These are phyloP conservation scores for Dipteronia dyeriana DNA, from an alignment of 345 rosid genomes.

Conservation along the genomic window DNA sequence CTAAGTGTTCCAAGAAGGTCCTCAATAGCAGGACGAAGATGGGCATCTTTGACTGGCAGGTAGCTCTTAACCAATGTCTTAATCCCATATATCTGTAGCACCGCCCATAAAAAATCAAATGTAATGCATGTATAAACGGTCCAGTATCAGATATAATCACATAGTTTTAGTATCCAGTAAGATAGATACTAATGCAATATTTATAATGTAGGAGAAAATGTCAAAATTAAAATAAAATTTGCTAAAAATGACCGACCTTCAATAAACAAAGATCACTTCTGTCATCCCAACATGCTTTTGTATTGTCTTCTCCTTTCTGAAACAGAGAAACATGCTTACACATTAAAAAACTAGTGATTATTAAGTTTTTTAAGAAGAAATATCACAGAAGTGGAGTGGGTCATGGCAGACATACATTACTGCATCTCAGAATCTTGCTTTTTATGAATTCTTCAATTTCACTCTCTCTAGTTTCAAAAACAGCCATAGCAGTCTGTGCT, in stretches of 20 bases:
- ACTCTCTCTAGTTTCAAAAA: constrained; percentile 92
- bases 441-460: constrained; percentile 78
- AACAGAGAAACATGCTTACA: constrained; percentile 28
- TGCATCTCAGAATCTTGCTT: constrained; percentile 64
- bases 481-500: constrained; percentile 95
- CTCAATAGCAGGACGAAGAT: constrained; percentile 83
- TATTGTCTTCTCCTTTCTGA: constrained; percentile 64
- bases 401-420: constrained; percentile 52
- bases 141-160: not conserved
- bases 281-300: constrained; percentile 64
- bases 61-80: constrained; percentile 92
- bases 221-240: not conserved
- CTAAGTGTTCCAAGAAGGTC: constrained; percentile 63
- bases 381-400: constrained; percentile 26
- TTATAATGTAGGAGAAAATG: not conserved
- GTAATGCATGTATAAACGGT: constrained; percentile 15
- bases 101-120: constrained; percentile 9
- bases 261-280: constrained; percentile 80
- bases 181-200: not conserved
- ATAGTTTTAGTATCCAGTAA: not conserved
- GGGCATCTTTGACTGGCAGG: constrained; percentile 92
- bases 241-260: constrained; percentile 62
- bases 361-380: constrained; percentile 14
- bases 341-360: constrained; percentile 8
- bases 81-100: constrained; percentile 77